Base-by-base conservation (phyloP, 2,329 filamentous ascomycete genomes). In the Davidsoniella virescens region DNA sequence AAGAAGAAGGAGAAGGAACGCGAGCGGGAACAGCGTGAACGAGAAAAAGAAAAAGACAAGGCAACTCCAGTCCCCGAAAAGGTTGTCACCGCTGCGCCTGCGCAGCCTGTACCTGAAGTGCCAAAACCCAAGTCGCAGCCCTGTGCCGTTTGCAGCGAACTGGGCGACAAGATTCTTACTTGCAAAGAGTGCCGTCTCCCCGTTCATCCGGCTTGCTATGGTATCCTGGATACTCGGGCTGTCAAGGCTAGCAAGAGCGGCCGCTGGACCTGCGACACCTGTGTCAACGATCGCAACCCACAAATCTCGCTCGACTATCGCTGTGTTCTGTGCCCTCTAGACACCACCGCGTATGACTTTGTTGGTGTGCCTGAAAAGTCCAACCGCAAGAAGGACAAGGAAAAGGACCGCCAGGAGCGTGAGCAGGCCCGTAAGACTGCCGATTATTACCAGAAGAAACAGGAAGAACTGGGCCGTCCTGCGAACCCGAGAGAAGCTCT, bases 181-280 rank as follows among this genome's bases (percentile, higher is more conserved):
- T 98, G 92, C 63, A 76, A 78, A 45, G 87, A 94, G 59, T 98
- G 92, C 63, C 82, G 87, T 49, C 68, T 98, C 64, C 87, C 87
- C 3, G 90, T 96, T 20, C 92, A 98, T 64, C 82, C 84, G 49
- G 78, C 79, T 54, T 98, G 92, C 65, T 98, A 96, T 61, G 92
- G 92, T n/a, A 73, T 96, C 29, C 56, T 75, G 38, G 78, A 82
- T 43, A 78, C 82, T 51, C 77, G 84, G 40, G 73, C 72, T 33
- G 25, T 50, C 44, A 50, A 54, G 40, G 47, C 52, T 12, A 33
- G 47, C 40, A 46, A 44, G 20, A 73, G 78, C 29, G 75, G 73
- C 42, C 94, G 94, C 64, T 98, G 92, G 92, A 77, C 82, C 39
- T 98, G 92, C 64, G 92, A 96, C 65, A 94, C 88, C 76, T 98